Percentiles rank a stretch among this genome's conserved stretches.
Conservation (phyloP, 2,329 filamentous ascomycete species). For the Botryosphaeria dothidea region DNA sequence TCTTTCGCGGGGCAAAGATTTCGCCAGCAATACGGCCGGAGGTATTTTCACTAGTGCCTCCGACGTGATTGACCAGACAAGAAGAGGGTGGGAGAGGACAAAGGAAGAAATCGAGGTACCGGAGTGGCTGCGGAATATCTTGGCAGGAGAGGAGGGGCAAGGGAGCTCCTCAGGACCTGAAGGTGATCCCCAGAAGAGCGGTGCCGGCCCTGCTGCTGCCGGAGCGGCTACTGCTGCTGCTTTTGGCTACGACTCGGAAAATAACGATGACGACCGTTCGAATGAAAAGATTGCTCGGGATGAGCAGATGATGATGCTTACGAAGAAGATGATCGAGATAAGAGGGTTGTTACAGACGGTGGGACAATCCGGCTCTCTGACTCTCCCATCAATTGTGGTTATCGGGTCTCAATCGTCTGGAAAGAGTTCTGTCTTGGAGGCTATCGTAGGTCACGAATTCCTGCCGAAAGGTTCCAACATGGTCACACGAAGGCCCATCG, state of each 20-base stretch:
- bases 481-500: conserved; percentile 94
- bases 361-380: conserved; percentile 85
- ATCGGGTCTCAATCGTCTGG: conserved; percentile 98
- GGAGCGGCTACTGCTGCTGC: conserved; percentile 73
- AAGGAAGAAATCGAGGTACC: conserved; percentile 74
- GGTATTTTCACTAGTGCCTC: conserved; percentile 70
- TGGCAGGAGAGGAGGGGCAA: conserved; percentile 47
- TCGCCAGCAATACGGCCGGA: conserved; percentile 68
- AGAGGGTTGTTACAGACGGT: conserved; percentile 87
- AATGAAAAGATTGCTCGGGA: conserved; percentile 73
- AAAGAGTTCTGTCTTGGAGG: conserved; percentile 95
- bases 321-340: conserved; percentile 99
- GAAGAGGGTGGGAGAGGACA: conserved; percentile 77
- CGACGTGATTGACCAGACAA: conserved; percentile 76
- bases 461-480: conserved; percentile 98
- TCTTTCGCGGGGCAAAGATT: conserved; percentile 70
- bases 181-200: conserved; percentile 54
- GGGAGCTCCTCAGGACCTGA: conserved; percentile 43
- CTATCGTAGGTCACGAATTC: conserved; percentile 97
- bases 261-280: conserved; percentile 64
- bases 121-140: conserved; percentile 76
- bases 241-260: conserved; percentile 72
- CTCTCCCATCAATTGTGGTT: conserved; percentile 95
- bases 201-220: conserved; percentile 57
- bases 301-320: conserved; percentile 99